Evolutionary conservation across 805 yeast genomes (phyloP), one percentile per base, ranked within the genome.

Genomic region (Zygoascus biomembranicola): DNA sequence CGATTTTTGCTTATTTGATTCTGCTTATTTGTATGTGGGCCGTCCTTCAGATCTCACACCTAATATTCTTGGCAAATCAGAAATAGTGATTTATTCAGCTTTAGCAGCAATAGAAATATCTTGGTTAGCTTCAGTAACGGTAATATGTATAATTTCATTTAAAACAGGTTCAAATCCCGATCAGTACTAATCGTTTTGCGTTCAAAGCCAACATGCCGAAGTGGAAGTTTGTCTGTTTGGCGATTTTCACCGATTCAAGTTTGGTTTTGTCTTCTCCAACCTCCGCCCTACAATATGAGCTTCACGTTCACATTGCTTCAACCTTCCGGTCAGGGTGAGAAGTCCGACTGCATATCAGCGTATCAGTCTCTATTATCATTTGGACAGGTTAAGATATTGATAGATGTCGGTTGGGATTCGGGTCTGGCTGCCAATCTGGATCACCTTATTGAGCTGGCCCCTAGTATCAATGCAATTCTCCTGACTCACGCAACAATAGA

Each of bases 401-500:
- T 72, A 11, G 76, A 73, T 56, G 65, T 61, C 1, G 76, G 76
- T 20, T 72, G 76, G 76, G 66, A 70, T 47, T 62, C 60, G n/a
- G 51, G 47, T 6, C 57, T 66, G 37, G 32, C 54, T 14, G 46
- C 52, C n/a, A 52, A 50, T 43, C 58, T 66, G 46, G 54, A 45
- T 31, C 48, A 53, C 16, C 48, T 64, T 2, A 43, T 52, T 11
- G 43, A 46, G 41, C 14, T 53, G 39, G 57, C 55, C 9, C 50
- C 77, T 1, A 63, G 73, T 0, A 75, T 69, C 56, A 62, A 89
- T 60, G 67, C 85, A 19, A 79, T 94, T 1, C 66, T 94, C 1
- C 69, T 94, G n/a, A 89, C 97, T 1, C 98, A 94, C 59, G 84
- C 97, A 1, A 83, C 96, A 0, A 74, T 83, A 0, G 82, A 84